Base-by-base conservation (phyloP, 306 rosid genomes). In the Rubus idaeus region DNA sequence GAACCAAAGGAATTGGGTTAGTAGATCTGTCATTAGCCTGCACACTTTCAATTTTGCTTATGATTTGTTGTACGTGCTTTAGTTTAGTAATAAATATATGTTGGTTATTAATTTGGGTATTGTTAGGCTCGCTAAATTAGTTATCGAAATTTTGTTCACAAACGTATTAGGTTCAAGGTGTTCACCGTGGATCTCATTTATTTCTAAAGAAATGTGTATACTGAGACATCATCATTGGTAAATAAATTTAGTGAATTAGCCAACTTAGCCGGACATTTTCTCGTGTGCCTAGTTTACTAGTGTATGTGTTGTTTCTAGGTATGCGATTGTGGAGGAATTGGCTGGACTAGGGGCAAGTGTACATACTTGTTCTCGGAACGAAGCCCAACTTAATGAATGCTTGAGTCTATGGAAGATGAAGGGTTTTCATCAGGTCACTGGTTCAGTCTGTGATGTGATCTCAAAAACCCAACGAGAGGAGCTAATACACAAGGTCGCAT, bases 351-450 rank as follows among this genome's bases (percentile, higher is more conserved):
- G 81, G 14, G 75, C 75, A 12, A 44, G 0, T 11, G 17, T 77
- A 6, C 76, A 57, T 5, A 57, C 75, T 12, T 69, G 75, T 13
- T 18, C 62, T 10, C 50, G 76, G 5, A 70, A 46, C 3, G 70
- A 71, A 53, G 30, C 16, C 3, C 8, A 17, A 1, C 64, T 71
- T 18, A n/a, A 71, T 35, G 51, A 46, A 7, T 69, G 81, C 52
- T 5, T 77, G 50, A 53, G 5, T 8, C n/a, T 42, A 26, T 93
- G 96, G 96, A 83, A 78, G 76, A 53, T 51, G 80, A 86, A 83
- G 68, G 88, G 89, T 52, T 88, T 88, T 80, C 30, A 52, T 37
- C 79, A 39, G 30, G 88, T 93, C 76, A 82, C 80, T 78, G 98
- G 90, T 37, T 63, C 68, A 2, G 68, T 92, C 89, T 76, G 92